These are phyloP conservation scores for Smallanthus sonchifolius DNA, from an alignment of 129 eudicot genomes.

Conservation along the genomic window DNA sequence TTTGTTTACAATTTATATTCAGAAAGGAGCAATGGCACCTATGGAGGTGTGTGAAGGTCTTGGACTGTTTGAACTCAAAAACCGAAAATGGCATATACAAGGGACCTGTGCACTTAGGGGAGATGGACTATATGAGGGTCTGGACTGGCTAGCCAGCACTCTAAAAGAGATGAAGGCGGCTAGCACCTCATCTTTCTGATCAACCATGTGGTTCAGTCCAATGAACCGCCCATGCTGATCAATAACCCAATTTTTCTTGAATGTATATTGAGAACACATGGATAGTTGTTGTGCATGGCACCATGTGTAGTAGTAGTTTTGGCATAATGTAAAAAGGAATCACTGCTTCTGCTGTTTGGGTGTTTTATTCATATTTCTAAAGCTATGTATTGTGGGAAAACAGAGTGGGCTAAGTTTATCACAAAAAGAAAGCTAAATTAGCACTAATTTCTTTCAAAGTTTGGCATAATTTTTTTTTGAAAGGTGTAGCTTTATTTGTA, in stretches of 20 bases:
- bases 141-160: slow-evolving; percentile 94
- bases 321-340: slow-evolving; percentile 29
- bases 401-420: not conserved
- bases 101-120: slow-evolving; percentile 96
- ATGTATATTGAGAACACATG: slow-evolving; percentile 25
- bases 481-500: too few relatives aligned
- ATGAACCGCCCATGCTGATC: slow-evolving; percentile 18
- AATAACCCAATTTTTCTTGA: slow-evolving; percentile 2
- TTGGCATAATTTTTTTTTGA: too few relatives aligned
- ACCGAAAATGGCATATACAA: slow-evolving; percentile 95
- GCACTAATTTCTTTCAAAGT: too few relatives aligned
- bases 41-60: slow-evolving; percentile 97
- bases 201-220: slow-evolving; percentile 13
- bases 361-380: slow-evolving; percentile 18
- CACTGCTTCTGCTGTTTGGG: slow-evolving; percentile 15
- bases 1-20: slow-evolving; percentile 2
- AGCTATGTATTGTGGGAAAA: slow-evolving; percentile 11
- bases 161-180: slow-evolving; percentile 83
- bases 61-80: slow-evolving; percentile 75
- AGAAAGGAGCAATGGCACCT: slow-evolving; percentile 95
- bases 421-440: too few relatives aligned
- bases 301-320: slow-evolving; percentile 5
- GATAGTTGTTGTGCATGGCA: slow-evolving; percentile 22
- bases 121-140: slow-evolving; percentile 91
- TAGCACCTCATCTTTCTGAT: slow-evolving; percentile 60